Evolutionary conservation across 2,329 filamentous ascomycete species (phyloP).

Genomic region (Pseudogymnoascus sp.): DNA sequence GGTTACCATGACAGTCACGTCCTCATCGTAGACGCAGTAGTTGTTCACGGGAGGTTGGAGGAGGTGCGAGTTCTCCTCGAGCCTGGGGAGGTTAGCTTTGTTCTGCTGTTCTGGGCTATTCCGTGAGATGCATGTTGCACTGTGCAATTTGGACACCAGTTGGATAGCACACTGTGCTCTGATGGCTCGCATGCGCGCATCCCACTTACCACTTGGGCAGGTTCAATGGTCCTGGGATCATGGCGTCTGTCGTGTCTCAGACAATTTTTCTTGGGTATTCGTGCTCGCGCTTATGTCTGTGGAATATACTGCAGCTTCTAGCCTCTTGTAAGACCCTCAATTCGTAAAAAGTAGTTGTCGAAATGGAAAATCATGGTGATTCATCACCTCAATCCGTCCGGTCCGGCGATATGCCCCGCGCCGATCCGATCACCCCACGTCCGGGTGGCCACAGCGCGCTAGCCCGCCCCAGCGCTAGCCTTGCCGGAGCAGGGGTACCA

Average conservation of each 20-base stretch:
- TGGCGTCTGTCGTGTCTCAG: not conserved
- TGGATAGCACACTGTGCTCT: not conserved
- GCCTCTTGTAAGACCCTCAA: not conserved
- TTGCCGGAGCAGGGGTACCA: not conserved
- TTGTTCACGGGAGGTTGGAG: conserved; percentile 94
- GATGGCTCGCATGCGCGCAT: not conserved
- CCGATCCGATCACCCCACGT: conserved; percentile 4
- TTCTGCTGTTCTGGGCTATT: no score
- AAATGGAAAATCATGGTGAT: not conserved
- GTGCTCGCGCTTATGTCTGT: not conserved
- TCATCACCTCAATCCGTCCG: not conserved
- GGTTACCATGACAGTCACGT: conserved; percentile 69
- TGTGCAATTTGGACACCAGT: not conserved
- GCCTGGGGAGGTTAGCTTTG: conserved; percentile 44
- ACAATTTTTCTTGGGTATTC: not conserved
- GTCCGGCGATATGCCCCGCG: not conserved
- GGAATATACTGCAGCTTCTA: not conserved
- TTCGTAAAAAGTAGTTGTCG: not conserved
- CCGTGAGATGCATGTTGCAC: not conserved
- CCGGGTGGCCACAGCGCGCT: not conserved
- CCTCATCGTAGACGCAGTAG: conserved; percentile 87
- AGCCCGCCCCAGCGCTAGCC: not conserved
- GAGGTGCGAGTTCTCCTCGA: conserved; percentile 83
- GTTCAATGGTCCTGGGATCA: not conserved
- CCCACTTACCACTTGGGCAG: conserved; percentile 1